A percentile compares a stretch with the other conserved stretches of the same genome.
These are phyloP conservation scores for Corymbia calophylla DNA, from an alignment of 441 rosid species.

Conservation along the genomic window DNA sequence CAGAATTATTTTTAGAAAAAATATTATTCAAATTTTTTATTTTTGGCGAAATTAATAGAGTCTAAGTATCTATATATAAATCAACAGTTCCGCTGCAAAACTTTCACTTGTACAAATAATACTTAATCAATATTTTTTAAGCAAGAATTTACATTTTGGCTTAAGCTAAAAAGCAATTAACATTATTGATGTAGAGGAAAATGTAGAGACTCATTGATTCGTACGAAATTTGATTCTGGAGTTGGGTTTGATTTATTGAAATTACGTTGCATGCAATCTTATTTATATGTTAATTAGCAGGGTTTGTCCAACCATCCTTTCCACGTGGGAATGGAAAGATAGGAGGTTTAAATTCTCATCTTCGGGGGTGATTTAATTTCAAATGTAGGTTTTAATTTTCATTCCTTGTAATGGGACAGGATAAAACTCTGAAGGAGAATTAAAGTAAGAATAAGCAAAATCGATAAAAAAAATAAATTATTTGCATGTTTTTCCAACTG, in stretches of 20 bases:
- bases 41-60: background rate
- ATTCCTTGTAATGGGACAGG: too few species aligned
- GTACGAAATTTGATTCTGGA: background rate
- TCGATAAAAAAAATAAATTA: too few species aligned
- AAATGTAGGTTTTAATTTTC: too few species aligned
- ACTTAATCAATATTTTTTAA: background rate
- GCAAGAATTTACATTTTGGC: background rate
- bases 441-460: too few species aligned
- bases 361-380: too few species aligned
- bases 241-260: background rate
- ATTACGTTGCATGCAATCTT: background rate
- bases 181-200: background rate
- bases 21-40: background rate
- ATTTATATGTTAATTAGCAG: too few species aligned
- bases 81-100: background rate
- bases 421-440: too few species aligned
- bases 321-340: too few species aligned
- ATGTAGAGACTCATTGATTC: background rate
- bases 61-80: background rate
- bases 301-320: too few species aligned
- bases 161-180: background rate
- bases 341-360: too few species aligned
- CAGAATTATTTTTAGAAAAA: background rate
- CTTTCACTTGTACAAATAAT: background rate
- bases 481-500: too few species aligned